Evolutionary conservation across 2,329 filamentous ascomycete species (phyloP).

Genomic region (Apiospora pterosperma): DNA sequence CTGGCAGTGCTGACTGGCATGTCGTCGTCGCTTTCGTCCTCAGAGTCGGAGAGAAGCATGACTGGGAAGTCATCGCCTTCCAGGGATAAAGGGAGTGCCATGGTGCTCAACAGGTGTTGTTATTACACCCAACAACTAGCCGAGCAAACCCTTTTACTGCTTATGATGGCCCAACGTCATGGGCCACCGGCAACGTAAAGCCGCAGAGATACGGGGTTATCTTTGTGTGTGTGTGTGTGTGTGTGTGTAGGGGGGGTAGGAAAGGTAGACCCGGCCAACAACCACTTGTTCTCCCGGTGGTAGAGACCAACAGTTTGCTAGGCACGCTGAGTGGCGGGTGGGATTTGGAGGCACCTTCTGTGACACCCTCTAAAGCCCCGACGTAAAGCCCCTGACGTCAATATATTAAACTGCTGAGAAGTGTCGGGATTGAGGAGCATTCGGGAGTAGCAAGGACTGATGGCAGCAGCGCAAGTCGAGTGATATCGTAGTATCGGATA

Average conservation of each 20-base stretch:
- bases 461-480: neutral
- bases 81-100: slow-evolving; percentile 9
- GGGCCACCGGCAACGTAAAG: neutral
- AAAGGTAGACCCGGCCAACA: neutral
- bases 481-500: neutral
- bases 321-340: neutral
- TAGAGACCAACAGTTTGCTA: neutral
- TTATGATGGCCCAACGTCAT: neutral
- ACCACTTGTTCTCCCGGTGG: neutral
- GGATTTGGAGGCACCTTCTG: neutral
- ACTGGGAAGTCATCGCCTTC: slow-evolving; percentile 10
- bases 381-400: neutral
- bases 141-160: neutral
- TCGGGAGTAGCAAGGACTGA: neutral
- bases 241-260: neutral
- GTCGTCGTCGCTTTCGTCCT: slow-evolving; percentile 9
- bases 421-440: neutral
- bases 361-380: neutral
- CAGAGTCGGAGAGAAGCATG: slow-evolving; percentile 12
- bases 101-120: neutral
- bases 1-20: neutral
- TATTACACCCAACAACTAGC: neutral
- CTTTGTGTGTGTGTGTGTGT: neutral
- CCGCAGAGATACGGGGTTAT: neutral
- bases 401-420: neutral